phyloP scores from a whole-genome alignment of 371 early-diverging fungal species.

The Syncephalastrum contaminatum region DNA sequence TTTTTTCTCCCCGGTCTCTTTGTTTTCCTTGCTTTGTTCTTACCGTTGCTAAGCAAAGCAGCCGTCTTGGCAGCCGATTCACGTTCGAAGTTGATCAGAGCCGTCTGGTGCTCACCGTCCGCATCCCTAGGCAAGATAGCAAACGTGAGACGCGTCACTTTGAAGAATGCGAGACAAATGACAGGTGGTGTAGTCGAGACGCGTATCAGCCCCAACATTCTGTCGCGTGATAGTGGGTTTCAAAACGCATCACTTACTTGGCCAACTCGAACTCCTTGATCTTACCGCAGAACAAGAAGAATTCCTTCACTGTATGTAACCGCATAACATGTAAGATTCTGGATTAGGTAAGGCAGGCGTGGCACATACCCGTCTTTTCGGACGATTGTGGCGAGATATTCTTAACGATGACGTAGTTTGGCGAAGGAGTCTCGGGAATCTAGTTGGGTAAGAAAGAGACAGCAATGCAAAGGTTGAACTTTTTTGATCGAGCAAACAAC shows the following conservation, averaged over 20 bases:
- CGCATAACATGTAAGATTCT: background rate
- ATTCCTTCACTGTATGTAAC: constrained; percentile 54
- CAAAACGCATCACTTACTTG: constrained; percentile 39
- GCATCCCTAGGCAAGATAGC: constrained; percentile 31
- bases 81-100: constrained; percentile 60
- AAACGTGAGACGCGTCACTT: background rate
- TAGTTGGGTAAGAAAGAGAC: constrained; percentile 11
- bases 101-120: constrained; percentile 48
- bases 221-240: background rate
- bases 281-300: constrained; percentile 71
- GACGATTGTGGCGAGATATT: constrained; percentile 56
- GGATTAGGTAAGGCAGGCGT: background rate
- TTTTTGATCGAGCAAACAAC: no score
- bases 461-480: background rate
- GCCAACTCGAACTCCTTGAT: constrained; percentile 62
- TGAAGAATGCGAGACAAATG: background rate
- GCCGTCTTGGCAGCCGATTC: constrained; percentile 74
- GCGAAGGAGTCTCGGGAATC: constrained; percentile 55
- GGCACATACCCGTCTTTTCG: constrained; percentile 47
- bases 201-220: background rate
- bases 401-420: constrained; percentile 55
- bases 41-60: constrained; percentile 59
- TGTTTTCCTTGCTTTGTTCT: constrained; percentile 2
- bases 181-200: background rate
- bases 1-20: no score